phyloP scores from a whole-genome alignment of 192 early-diverging fungal genomes.

The Powellomyces hirtus region DNA sequence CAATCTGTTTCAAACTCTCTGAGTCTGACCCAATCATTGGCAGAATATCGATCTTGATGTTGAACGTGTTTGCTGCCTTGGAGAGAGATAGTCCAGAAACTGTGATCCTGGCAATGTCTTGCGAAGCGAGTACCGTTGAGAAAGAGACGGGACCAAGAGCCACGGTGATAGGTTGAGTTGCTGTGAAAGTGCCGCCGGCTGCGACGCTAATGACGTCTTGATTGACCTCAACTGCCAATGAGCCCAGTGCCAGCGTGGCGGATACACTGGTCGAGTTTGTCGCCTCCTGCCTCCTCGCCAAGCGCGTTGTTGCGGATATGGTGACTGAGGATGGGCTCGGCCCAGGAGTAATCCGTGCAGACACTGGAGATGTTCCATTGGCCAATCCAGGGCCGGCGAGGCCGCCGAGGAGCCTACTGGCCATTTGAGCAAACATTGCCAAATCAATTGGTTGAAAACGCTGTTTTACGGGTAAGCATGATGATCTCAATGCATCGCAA shows the following conservation, averaged over 20 bases:
- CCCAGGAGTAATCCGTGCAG: background rate
- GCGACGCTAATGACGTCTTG: background rate
- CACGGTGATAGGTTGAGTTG: constrained; percentile 4
- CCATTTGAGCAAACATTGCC: background rate
- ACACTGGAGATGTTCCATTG: background rate
- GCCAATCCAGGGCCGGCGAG: background rate
- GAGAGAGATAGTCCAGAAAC: constrained; percentile 1
- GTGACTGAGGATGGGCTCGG: background rate
- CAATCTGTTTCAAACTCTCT: background rate
- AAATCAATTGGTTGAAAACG: constrained; percentile 1
- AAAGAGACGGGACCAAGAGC: constrained; percentile 10
- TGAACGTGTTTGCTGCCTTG: background rate
- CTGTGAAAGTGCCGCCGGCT: background rate
- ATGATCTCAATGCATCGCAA: no score
- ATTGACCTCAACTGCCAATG: background rate
- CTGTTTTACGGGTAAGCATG: no score
- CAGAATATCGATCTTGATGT: background rate
- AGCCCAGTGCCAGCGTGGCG: background rate
- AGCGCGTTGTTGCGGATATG: background rate
- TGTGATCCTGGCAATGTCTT: background rate
- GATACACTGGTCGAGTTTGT: background rate
- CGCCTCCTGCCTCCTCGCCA: background rate
- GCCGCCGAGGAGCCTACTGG: background rate
- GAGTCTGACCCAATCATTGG: constrained; percentile 1
- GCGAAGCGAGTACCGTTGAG: background rate